Evolutionary conservation across 345 rosid species (phyloP), one percentile per base, ranked within the genome.

Genomic region (Eucalyptus cloeziana): DNA sequence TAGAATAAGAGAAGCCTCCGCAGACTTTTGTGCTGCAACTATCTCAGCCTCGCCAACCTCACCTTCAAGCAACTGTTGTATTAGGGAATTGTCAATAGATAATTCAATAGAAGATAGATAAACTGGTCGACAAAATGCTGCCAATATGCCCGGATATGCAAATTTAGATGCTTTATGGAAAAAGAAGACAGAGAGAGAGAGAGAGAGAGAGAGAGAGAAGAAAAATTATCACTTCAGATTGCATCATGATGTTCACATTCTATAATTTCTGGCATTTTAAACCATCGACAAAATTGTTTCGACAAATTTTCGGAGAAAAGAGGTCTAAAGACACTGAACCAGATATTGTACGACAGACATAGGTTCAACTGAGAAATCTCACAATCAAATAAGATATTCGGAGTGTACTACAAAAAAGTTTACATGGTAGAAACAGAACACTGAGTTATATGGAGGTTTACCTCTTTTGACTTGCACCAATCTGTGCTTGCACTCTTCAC

Each of bases 21-120:
- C 96, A 56, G 92, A 91, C 91, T 93, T 95, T 90, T 95, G 95
- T n/a, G 88, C 94, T 87, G 96, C 96, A 89, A 86, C 90, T 88
- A 93, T 90, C 94, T 93, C 95, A 87, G 96, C 94, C 47, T 95
- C 96, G 89, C 94, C 95, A 87, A 96, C 88, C 93, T 97, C 99
- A 89, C 89, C 91, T 90, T 97, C 98, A 90, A 96, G 93, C 89
- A 91, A 91, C 99, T 98, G 95, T 49, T 88, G 79, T 92, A 71
- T 71, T 71, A 71, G 83, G 45, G 45, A 71, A 71, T 37, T 71
- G 83, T 71, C 45, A 71, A 71, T 71, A 71, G 83, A 71, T 71
- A 71, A 37, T 71, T 71, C 83, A 71, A 37, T 71, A 71, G 45
- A 19, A 71, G 44, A 71, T 17, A 71, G 80, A 71, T 37, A 71